These are phyloP conservation scores for Ustilago xerochloae DNA, from an alignment of 1,284 basidiomycete species.

Conservation along the genomic window DNA sequence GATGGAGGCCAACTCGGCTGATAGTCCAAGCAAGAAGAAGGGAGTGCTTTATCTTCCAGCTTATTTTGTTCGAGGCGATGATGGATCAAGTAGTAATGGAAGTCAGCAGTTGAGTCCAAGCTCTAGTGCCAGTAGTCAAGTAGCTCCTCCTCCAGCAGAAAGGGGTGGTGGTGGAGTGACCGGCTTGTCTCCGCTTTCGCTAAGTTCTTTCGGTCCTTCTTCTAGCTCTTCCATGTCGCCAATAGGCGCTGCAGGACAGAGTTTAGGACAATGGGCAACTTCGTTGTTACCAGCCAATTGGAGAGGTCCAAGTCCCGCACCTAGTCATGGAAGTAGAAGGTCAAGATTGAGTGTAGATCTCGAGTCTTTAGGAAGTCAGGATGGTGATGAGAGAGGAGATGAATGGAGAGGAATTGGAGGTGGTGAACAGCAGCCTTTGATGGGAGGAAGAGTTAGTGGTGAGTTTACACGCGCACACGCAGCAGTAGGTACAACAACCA, in stretches of 20 bases:
- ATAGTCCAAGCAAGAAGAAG: slow-evolving; percentile 41
- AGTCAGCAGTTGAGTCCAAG: slow-evolving; percentile 17
- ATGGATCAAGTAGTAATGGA: slow-evolving; percentile 7
- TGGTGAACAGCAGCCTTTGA: slow-evolving; percentile 1
- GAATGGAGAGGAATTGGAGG: neutral
- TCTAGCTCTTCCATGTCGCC: neutral
- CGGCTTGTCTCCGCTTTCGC: slow-evolving; percentile 9
- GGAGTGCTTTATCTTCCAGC: slow-evolving; percentile 53
- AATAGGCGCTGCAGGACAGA: neutral
- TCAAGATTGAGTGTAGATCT: slow-evolving; percentile 32
- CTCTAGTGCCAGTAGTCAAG: slow-evolving; percentile 14
- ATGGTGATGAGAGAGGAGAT: slow-evolving; percentile 12
- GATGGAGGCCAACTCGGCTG: slow-evolving; percentile 19
- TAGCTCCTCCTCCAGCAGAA: too few relatives aligned
- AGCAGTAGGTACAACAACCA: neutral
- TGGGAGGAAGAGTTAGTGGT: neutral
- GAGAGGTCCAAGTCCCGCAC: slow-evolving; percentile 32
- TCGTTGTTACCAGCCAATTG: slow-evolving; percentile 21
- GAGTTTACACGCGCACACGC: neutral
- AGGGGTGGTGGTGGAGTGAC: neutral
- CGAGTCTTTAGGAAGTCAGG: slow-evolving; percentile 20
- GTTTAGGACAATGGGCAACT: slow-evolving; percentile 33
- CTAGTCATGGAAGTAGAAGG: slow-evolving; percentile 20
- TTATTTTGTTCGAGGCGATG: slow-evolving; percentile 52
- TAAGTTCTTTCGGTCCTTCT: neutral